These are phyloP conservation scores for Mycocentrospora acerina DNA, from an alignment of 2,329 filamentous ascomycete species.

Conservation along the genomic window DNA sequence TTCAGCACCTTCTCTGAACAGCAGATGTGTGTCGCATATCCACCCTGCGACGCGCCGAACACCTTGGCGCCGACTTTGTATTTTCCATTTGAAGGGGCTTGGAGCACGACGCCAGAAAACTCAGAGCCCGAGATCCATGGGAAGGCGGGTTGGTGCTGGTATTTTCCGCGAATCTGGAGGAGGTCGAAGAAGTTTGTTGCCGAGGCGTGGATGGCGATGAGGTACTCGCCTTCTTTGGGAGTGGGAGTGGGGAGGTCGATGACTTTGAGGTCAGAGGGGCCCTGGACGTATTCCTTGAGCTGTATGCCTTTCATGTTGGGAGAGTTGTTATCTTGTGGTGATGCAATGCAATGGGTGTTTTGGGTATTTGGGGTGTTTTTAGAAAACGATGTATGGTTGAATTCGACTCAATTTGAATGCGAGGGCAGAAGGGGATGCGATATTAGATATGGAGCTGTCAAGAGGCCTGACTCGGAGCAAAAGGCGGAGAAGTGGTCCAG, in stretches of 20 bases:
- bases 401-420: not conserved
- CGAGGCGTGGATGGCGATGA: conserved; percentile 81
- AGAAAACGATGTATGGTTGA: no score
- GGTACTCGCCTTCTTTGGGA: conserved; percentile 73
- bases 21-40: conserved; percentile 76
- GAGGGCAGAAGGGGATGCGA: not conserved
- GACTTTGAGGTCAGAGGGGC: conserved; percentile 76
- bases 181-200: conserved; percentile 98
- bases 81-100: conserved; percentile 58
- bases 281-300: conserved; percentile 73
- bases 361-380: no score
- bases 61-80: conserved; percentile 80
- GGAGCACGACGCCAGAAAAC: conserved; percentile 77
- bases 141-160: conserved; percentile 85
- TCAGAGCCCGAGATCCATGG: conserved; percentile 87
- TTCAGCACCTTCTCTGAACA: conserved; percentile 68
- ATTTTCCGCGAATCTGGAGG: conserved; percentile 92
- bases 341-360: no score
- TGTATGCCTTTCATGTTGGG: conserved; percentile 71
- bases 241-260: conserved; percentile 72
- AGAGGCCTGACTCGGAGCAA: no score
- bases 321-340: not conserved
- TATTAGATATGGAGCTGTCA: no score
- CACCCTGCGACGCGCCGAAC: conserved; percentile 84
- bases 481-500: no score